Evolutionary conservation across 179 eudicot genomes (phyloP), one percentile per base, ranked within the genome.

Genomic region (Spinacia oleracea): DNA sequence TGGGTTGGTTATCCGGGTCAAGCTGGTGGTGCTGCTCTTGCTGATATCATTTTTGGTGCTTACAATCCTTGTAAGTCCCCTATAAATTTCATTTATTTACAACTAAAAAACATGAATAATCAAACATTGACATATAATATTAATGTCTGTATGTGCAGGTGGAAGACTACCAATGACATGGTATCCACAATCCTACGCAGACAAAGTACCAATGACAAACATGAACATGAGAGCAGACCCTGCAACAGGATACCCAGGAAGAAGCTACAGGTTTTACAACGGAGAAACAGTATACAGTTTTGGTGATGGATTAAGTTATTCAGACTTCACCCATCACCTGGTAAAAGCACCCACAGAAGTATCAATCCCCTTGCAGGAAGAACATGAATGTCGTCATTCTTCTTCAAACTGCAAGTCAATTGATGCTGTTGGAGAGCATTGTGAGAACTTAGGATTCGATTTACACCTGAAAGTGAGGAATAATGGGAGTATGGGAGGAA

Each of bases 1-100:
- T 92, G 95, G 93, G 91, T 86, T 53, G 97, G 95, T 29, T 92
- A 92, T 45, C 95, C 95, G 35, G 97, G 97, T 69, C 80, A 92
- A 78, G 95, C 88, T 42, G 98, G 98, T 11, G 97, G 94, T n/a
- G 78, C 88, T 56, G 97, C 95, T 46, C 74, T 91, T 29, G 93
- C 97, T 59, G 86, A 91, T 38, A 69, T 89, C 65, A 68, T 91
- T 0, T 93, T 89, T 75, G 97, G 97, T 12, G 77, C 87, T 70
- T 80, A 38, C 59, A 89, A 92, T 84, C 95, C 95, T 65, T 79
- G 86, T 83, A 51, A 78, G 93, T 81, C 32, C 25, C 64, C 35
- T 70, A n/a, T n/a, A 0, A 32, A 10, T 0, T 29, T 62, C 20
- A 32, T 56, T 56, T 18, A 6, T 15, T 16, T 11, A 11, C 18